Evolutionary conservation across 768 basidiomycete genomes (phyloP).

Genomic region (Pleurotus salmoneostramineus): DNA sequence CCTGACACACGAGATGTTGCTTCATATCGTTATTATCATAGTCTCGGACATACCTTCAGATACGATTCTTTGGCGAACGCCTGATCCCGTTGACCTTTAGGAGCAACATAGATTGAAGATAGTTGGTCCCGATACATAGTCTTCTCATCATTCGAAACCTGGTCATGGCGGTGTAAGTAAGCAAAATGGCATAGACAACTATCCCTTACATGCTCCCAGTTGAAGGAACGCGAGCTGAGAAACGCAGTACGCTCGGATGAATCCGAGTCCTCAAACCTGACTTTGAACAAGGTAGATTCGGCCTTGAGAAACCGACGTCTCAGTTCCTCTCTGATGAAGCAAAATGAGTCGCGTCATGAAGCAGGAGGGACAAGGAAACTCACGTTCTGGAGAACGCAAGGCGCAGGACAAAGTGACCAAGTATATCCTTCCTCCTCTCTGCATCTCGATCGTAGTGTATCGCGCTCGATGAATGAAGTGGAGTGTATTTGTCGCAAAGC

Average conservation of each 20-base stretch:
- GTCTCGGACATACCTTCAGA: conserved; percentile 58
- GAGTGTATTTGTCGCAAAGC: conserved; percentile 76
- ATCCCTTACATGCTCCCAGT: conserved; percentile 52
- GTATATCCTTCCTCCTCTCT: conserved; percentile 79
- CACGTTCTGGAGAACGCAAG: conserved; percentile 96
- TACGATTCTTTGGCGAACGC: conserved; percentile 53
- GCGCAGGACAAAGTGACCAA: conserved; percentile 91
- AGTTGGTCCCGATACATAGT: conserved; percentile 42
- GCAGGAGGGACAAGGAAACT: conserved; percentile 27
- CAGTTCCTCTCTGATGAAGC: conserved; percentile 72
- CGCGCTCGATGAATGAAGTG: conserved; percentile 57
- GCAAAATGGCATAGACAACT: not conserved
- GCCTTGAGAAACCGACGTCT: conserved; percentile 85
- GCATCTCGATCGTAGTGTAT: conserved; percentile 41
- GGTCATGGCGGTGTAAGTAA: conserved; percentile 5
- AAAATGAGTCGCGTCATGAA: not conserved
- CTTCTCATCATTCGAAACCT: conserved; percentile 66
- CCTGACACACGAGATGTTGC: conserved; percentile 38
- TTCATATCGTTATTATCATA: not conserved
- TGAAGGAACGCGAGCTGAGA: conserved; percentile 58
- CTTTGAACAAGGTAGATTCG: conserved; percentile 78
- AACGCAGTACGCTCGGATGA: conserved; percentile 59
- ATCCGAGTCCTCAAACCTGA: conserved; percentile 72
- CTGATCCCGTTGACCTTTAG: conserved; percentile 29
- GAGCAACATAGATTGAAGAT: conserved; percentile 36